Percentiles rank a stretch among this genome's conserved stretches.
phyloP scores from a whole-genome alignment of 1,284 basidiomycete species.

The Omphalotus olearius region DNA sequence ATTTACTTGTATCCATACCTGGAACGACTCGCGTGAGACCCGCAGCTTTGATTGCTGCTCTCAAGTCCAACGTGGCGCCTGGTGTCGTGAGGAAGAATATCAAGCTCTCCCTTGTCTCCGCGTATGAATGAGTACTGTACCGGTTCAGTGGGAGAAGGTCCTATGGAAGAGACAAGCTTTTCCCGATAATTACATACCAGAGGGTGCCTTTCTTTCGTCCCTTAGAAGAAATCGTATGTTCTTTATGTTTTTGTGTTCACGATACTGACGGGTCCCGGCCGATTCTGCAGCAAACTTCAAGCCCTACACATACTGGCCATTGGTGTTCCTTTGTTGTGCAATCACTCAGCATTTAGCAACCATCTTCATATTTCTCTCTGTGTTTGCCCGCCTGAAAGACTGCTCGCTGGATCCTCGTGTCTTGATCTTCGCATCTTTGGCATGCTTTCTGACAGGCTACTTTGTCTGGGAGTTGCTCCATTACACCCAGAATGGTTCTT shows the following conservation, averaged over 20 bases:
- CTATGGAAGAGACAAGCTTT: slow-evolving; percentile 79
- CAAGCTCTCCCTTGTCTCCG: not conserved
- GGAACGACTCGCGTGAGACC: no score
- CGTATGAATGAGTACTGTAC: slow-evolving; percentile 14
- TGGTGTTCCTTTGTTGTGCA: slow-evolving; percentile 71
- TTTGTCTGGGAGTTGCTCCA: slow-evolving; percentile 59
- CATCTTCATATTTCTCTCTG: slow-evolving; percentile 77
- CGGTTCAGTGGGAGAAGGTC: slow-evolving; percentile 68
- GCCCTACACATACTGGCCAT: slow-evolving; percentile 69
- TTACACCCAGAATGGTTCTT: slow-evolving; percentile 21
- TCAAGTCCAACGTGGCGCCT: no score
- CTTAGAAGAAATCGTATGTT: slow-evolving; percentile 74
- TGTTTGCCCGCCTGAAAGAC: slow-evolving; percentile 74
- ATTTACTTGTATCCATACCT: no score
- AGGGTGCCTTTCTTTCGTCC: slow-evolving; percentile 72
- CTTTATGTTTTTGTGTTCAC: not conserved
- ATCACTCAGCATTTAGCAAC: slow-evolving; percentile 84
- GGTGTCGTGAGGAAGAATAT: no score
- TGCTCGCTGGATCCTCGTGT: slow-evolving; percentile 62
- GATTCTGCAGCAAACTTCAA: slow-evolving; percentile 61
- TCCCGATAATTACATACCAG: slow-evolving; percentile 88
- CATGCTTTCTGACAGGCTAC: slow-evolving; percentile 58
- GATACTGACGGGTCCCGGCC: no score
- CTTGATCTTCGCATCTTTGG: slow-evolving; percentile 64
- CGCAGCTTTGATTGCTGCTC: no score